These are phyloP conservation scores for Colletotrichum navitas DNA, from an alignment of 2,329 filamentous ascomycete species.

Conservation along the genomic window DNA sequence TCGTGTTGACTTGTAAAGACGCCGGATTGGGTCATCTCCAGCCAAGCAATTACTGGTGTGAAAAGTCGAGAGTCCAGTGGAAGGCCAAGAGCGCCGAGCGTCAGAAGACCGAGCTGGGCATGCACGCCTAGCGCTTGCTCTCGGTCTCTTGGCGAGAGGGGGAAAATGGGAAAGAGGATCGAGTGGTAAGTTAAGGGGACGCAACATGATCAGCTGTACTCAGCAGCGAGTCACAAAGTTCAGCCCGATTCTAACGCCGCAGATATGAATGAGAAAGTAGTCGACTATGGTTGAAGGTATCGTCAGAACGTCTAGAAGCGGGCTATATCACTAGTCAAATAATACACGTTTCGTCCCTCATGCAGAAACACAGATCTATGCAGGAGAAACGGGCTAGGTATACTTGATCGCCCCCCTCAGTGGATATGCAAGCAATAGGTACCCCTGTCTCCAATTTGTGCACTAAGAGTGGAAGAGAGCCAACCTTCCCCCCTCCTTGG, in stretches of 20 bases:
- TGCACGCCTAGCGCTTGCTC: slow-evolving; percentile 35
- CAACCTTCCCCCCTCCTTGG: background rate
- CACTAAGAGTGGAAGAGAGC: background rate
- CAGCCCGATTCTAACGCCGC: background rate
- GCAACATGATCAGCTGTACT: background rate
- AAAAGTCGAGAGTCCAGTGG: slow-evolving; percentile 18
- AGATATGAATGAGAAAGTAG: background rate
- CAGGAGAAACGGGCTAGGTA: background rate
- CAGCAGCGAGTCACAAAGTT: background rate
- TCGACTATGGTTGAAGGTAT: background rate
- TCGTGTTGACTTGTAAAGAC: background rate
- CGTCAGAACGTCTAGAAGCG: background rate
- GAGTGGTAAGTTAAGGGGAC: background rate
- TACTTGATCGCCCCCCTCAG: background rate
- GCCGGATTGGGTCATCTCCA: background rate
- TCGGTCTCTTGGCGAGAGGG: slow-evolving; percentile 40
- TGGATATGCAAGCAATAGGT: background rate
- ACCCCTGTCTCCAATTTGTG: background rate
- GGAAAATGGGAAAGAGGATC: background rate
- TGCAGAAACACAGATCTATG: background rate
- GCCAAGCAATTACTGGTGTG: slow-evolving; percentile 21
- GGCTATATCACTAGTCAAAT: background rate
- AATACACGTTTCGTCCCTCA: too few species aligned
- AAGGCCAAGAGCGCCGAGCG: slow-evolving; percentile 38
- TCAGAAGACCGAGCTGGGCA: slow-evolving; percentile 35